Base-by-base conservation (phyloP, 2,329 filamentous ascomycete genomes). In the Curvularia hawaiiensis region DNA sequence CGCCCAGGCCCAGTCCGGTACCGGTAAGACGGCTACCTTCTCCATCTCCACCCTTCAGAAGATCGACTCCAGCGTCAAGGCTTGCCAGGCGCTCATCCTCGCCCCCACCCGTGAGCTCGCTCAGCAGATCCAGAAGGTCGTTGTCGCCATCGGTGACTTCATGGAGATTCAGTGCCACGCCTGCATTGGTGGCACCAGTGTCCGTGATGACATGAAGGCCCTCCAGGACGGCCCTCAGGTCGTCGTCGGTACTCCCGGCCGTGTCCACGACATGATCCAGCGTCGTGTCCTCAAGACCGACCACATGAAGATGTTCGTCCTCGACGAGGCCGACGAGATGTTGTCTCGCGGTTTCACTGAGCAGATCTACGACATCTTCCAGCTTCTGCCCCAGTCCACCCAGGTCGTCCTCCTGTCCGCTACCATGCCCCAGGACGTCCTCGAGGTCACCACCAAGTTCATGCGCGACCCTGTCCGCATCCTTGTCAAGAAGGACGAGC, bases 281-380 rank as follows among this genome's bases (percentile, higher is more conserved):
- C 93, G 95, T 70, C 92, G 94, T 72, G 91, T 96, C 82, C 87
- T 99, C 73, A 95, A 94, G 86, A 99, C 95, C 76, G 93, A 97
- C 79, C 84, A 87, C 81, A 97, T 99, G 88, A 99, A 99, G 90
- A 97, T 98, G 91, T 96, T 99, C 81, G 92, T 99, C 74, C 91
- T 99, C 72, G 95, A 99, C 78, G 95, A 99, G 85, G 95, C 95
- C 75, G 95, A 99, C 79, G 95, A 99, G 84, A 97, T 99, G 91
- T 88, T 99, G 84, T 96, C 92, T 78, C 94, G 94, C 77, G 95
- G 95, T 86, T 99, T 99, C 88, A 97, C 93, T 75, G 95, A 99
- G 85, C 95, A 99, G 85, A 99, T 99, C 84, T 99, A 99, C 87
- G 95, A 99, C 81, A 96, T 99, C 83, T 99, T 97, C 89, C 94